Base-by-base conservation (phyloP, 306 rosid genomes). In the Lathyrus tuberosus region DNA sequence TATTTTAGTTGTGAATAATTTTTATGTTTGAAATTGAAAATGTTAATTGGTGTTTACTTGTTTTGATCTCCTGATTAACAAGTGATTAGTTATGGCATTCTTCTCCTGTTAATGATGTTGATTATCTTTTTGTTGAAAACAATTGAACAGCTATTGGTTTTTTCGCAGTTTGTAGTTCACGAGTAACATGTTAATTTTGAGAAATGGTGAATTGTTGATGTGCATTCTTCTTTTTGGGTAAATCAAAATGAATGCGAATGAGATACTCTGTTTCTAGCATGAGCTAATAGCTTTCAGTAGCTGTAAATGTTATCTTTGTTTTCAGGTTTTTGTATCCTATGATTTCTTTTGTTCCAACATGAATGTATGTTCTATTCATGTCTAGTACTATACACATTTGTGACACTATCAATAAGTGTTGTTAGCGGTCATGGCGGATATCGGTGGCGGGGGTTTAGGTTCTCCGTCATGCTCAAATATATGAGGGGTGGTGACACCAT, bases 291-390 rank as follows among this genome's bases (percentile, higher is more conserved):
- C 49, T 62, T 62, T 10, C 13, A 17, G 66, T 37, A 61, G 9
- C 37, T 61, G 30, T 61, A 37, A 61, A 10, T 61, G 38, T 15
- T 62, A 35, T 53, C 46, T 37, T 65, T 63, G 42, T 31, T 62
- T 69, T 12, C 5, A 48, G 40, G 1, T 61, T 69, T 18, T 41
- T 9, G 48, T 62, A 71, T 48, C 17, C 49, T 48, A 24, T 18
- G 16, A 60, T 66, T 72, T 57, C 41, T 58, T 47, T 56, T 78
- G 41, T 60, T n/a, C 53, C 46, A 63, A 51, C 20, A 9, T 51
- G 10, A 10, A 51, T 51, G 57, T 51, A 18, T 38, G 43, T 38
- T 31, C 7, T 31, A 31, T 31, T 31, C 35, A 31, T 5, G 35
- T 31, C 22, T 20, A 20, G 22, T 20, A 20, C 22, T 20, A 20